Base-by-base conservation (phyloP, 2,329 filamentous ascomycete species). In the Aspergillus tamarii region DNA sequence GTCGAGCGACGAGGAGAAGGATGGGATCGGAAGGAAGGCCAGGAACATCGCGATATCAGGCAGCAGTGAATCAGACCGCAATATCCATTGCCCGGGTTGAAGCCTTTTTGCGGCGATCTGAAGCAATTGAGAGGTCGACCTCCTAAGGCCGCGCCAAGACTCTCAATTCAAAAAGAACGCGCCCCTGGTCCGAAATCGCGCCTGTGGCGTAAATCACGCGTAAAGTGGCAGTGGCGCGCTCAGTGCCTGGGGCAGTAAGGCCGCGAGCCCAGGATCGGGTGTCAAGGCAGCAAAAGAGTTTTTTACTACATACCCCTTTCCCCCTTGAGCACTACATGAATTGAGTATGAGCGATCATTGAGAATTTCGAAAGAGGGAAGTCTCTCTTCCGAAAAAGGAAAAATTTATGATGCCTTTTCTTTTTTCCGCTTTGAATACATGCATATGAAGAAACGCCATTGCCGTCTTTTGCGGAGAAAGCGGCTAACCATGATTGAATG, bases 201-300 rank as follows among this genome's bases (percentile, higher is more conserved):
- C 69, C 62, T 66, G 66, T 70, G 70, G 69, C 69, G 69, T 62
- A 61, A 58, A 28, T 50, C 65, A 72, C 75, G 75, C 75, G 75
- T 77, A 73, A 77, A 77, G 75, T 77, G 75, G 72, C 62, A 55
- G 66, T 54, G 63, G 59, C 72, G 71, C 66, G 67, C 62, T 63
- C 46, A 16, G n/a, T 66, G 69, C 69, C 71, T 73, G 46, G 74
- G 70, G 70, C 70, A 61, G 55, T 26, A 64, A 70, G 67, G 64
- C 65, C 60, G 14, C 46, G 30, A 32, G 11, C 6, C 12, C 21
- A 50, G 30, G 28, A n/a, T 45, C 19, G 50, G 63, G 54, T 61
- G 55, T 28, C 41, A 19, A 54, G 41, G 19, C 53, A 65, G 59
- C 63, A 46, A 61, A 46, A 26, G 28, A 21, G 48, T 26, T 39